These are phyloP conservation scores for Fusarium illudens DNA, from an alignment of 2,329 filamentous ascomycete species.

Conservation along the genomic window DNA sequence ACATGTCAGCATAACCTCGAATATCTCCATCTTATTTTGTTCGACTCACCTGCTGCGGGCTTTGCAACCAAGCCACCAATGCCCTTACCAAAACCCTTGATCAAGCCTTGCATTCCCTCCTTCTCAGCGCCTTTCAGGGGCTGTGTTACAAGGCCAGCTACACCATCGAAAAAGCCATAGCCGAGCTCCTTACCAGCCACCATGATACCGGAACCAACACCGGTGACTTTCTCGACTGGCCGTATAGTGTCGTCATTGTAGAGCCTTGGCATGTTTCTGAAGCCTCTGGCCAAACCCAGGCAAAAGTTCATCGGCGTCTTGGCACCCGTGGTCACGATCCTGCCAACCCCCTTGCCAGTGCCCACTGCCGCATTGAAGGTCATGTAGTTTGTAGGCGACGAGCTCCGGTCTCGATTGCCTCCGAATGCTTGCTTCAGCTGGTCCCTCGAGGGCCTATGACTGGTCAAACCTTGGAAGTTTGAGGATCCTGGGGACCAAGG, in stretches of 20 bases:
- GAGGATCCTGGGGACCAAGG: conserved; percentile 21
- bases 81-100: conserved; percentile 85
- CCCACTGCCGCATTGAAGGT: conserved; percentile 68
- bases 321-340: conserved; percentile 78
- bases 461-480: conserved; percentile 13
- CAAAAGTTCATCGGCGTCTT: conserved; percentile 88
- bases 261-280: conserved; percentile 85
- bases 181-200: conserved; percentile 83
- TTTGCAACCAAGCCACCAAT: conserved; percentile 84
- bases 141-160: conserved; percentile 82
- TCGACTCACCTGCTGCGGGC: conserved; percentile 73
- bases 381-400: conserved; percentile 35
- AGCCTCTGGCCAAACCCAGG: conserved; percentile 82
- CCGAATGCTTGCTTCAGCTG: conserved; percentile 26
- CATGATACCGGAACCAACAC: conserved; percentile 76
- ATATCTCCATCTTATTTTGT: not conserved
- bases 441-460: conserved; percentile 24
- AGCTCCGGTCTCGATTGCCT: conserved; percentile 23
- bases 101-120: conserved; percentile 64
- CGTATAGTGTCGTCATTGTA: conserved; percentile 87
- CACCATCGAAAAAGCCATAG: conserved; percentile 80
- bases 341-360: conserved; percentile 72
- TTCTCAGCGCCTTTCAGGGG: conserved; percentile 68
- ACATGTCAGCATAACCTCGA: not conserved
- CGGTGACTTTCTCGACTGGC: conserved; percentile 80